phyloP scores from a whole-genome alignment of 352 stramenopile genomes.

The Phytophthora fragariaefolia region DNA sequence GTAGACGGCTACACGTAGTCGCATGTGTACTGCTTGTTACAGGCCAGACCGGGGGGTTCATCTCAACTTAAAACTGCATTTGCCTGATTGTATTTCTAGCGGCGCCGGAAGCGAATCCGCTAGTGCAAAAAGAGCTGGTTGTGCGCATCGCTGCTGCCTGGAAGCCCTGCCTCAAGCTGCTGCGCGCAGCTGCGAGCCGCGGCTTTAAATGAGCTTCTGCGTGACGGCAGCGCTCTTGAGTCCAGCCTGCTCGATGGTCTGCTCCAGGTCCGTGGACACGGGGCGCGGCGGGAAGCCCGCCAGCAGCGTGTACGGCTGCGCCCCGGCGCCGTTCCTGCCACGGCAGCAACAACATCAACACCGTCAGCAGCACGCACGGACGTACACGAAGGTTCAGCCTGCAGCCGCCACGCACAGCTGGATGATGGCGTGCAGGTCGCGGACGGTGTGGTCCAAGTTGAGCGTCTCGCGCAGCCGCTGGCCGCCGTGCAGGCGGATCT shows the following conservation, averaged over 20 bases:
- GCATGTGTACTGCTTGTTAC: too few relatives aligned
- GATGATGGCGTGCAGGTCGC: slow-evolving; percentile 89
- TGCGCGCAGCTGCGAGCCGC: neutral
- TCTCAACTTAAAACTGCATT: neutral
- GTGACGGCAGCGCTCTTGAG: slow-evolving; percentile 93
- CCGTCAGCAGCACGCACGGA: neutral
- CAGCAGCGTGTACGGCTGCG: slow-evolving; percentile 90
- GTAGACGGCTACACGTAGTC: too few relatives aligned
- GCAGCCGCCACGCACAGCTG: slow-evolving; percentile 54
- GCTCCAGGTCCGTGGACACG: slow-evolving; percentile 81
- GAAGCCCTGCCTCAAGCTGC: neutral
- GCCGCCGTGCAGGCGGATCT: slow-evolving; percentile 89
- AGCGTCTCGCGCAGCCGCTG: slow-evolving; percentile 82
- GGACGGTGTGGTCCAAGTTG: slow-evolving; percentile 90
- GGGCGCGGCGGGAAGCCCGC: slow-evolving; percentile 92
- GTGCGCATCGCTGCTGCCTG: neutral
- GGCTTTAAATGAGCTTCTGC: slow-evolving; percentile 88
- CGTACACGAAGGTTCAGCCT: too few relatives aligned
- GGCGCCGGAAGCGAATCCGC: too few relatives aligned
- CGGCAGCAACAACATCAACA: slow-evolving; percentile 3
- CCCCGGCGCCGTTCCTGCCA: slow-evolving; percentile 70
- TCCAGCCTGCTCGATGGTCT: slow-evolving; percentile 91
- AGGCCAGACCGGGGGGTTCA: too few relatives aligned
- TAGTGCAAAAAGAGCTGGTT: slow-evolving; percentile 18
- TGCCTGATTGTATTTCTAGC: too few relatives aligned